phyloP scores from a whole-genome alignment of 129 eudicot species.

The Sambucus nigra region DNA sequence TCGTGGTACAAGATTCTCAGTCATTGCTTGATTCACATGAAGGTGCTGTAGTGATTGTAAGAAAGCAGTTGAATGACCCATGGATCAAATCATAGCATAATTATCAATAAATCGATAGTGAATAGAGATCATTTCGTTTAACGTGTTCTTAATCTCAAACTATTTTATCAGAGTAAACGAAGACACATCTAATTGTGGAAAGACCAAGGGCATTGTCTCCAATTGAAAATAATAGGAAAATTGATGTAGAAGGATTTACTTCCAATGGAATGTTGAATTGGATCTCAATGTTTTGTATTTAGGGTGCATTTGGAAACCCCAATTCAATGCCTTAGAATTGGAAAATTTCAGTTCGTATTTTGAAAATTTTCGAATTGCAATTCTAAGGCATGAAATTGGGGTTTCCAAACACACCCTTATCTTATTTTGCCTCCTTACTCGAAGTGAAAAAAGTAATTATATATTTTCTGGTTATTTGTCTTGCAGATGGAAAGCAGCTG shows the following conservation, averaged over 20 bases:
- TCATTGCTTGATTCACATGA: slow-evolving; percentile 1
- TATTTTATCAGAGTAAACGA: neutral
- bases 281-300: neutral
- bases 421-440: neutral
- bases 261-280: neutral
- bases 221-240: neutral
- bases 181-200: neutral
- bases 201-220: no score
- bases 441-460: neutral
- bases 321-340: no score
- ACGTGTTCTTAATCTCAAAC: neutral
- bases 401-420: no score
- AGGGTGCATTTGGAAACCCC: no score
- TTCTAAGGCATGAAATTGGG: no score
- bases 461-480: neutral
- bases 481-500: slow-evolving; percentile 13
- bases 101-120: neutral
- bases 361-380: no score
- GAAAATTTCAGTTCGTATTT: no score
- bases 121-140: neutral
- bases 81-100: neutral
- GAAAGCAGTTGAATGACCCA: neutral
- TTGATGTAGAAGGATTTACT: neutral
- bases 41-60: neutral
- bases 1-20: slow-evolving; percentile 1